phyloP scores from a whole-genome alignment of 129 eudicot genomes.

The Logfia minima region DNA sequence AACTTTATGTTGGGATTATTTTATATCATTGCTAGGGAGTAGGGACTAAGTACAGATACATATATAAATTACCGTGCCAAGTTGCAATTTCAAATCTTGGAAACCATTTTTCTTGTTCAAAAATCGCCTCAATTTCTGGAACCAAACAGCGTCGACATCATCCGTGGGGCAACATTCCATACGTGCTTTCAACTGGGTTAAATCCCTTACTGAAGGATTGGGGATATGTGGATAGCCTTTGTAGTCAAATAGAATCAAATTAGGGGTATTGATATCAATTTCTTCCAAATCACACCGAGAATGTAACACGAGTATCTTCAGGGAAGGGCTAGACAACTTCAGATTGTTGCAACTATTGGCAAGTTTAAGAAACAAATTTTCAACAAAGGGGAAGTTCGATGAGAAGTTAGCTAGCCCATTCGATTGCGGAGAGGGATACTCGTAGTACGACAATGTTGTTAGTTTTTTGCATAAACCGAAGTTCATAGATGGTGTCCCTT shows the following conservation, averaged over 20 bases:
- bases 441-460: background rate
- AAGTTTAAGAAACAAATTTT: background rate
- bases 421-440: background rate
- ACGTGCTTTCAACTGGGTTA: background rate
- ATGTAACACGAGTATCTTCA: background rate
- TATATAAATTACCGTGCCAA: background rate
- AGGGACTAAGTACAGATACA: slow-evolving; percentile 4
- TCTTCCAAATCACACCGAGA: background rate
- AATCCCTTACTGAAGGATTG: background rate
- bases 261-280: slow-evolving; percentile 5
- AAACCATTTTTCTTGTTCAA: background rate
- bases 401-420: background rate
- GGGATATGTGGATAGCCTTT: background rate
- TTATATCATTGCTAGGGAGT: background rate
- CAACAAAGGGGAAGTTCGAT: background rate
- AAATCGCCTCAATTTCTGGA: slow-evolving; percentile 15
- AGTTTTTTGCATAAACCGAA: background rate
- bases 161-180: background rate
- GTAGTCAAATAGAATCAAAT: background rate
- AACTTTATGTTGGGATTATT: background rate
- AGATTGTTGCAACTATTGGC: background rate
- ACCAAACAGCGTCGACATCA: background rate
- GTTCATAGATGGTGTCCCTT: background rate
- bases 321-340: background rate
- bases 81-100: slow-evolving; percentile 6